Percentiles rank a stretch among this genome's conserved stretches.
These are phyloP conservation scores for Colletotrichum orbiculare DNA, from an alignment of 2,329 filamentous ascomycete genomes.

Conservation along the genomic window DNA sequence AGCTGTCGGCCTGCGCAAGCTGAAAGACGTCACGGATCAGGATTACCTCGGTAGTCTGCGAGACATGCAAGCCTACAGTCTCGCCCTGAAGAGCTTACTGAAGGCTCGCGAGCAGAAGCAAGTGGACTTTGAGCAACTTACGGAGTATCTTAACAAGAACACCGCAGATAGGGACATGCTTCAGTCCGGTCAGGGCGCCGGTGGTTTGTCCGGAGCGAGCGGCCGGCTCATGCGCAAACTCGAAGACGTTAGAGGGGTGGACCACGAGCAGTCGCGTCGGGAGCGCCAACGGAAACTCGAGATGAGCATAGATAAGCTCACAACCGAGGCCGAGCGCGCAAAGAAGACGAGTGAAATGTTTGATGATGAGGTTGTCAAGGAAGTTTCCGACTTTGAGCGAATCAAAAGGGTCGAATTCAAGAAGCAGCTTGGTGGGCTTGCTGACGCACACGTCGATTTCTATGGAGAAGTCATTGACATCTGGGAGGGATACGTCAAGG, in stretches of 20 bases:
- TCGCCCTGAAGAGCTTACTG: conserved; percentile 86
- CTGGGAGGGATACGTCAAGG: conserved; percentile 90
- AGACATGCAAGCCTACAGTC: conserved; percentile 95
- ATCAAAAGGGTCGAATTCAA: conserved; percentile 97
- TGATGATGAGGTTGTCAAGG: conserved; percentile 94
- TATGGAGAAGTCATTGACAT: conserved; percentile 82
- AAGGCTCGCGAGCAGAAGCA: conserved; percentile 98
- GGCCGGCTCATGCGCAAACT: conserved; percentile 93
- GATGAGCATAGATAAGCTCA: conserved; percentile 91
- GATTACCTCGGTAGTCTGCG: conserved; percentile 93
- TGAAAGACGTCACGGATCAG: conserved; percentile 93
- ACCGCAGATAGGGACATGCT: conserved; percentile 87
- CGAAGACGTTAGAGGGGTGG: conserved; percentile 95
- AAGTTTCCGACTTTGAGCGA: conserved; percentile 93
- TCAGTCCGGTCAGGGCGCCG: conserved; percentile 65
- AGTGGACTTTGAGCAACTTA: conserved; percentile 94
- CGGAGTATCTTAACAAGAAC: conserved; percentile 94
- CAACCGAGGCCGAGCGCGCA: conserved; percentile 86
- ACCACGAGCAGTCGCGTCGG: conserved; percentile 90
- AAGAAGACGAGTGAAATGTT: conserved; percentile 91
- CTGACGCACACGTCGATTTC: conserved; percentile 87
- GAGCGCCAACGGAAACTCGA: conserved; percentile 92
- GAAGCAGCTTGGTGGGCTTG: conserved; percentile 83
- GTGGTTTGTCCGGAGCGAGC: conserved; percentile 77
- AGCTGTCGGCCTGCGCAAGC: conserved; percentile 77